Evolutionary conservation across 2,329 filamentous ascomycete species (phyloP), one percentile per base, ranked within the genome.

Genomic region (Colletotrichum somersetense): DNA sequence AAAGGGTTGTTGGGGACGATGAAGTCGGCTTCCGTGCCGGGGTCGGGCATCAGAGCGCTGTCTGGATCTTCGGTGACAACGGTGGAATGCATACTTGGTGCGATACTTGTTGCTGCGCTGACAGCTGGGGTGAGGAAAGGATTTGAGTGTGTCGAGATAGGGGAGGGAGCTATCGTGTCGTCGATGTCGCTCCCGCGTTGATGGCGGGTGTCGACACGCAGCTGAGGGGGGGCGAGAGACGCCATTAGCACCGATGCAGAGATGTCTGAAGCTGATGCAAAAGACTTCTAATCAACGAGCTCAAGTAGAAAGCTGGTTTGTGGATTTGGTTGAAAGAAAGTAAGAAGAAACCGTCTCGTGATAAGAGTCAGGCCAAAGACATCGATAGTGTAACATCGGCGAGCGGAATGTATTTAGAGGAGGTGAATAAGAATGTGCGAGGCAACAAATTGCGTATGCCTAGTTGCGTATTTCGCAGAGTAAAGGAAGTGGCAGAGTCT

Each of bases 1-100:
- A 94, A 95, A 56, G 88, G 90, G 78, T 93, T 94, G 78, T 93
- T 94, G 75, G 91, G 85, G 61, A 91, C 86, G 12, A 92, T 87
- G 75, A 94, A 95, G 75, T 93, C 91, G 7, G 81, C 85, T 80
- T 94, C 92, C 0, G 89, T 91, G 5, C 91, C 91, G 5, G 91
- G 91, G 79, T 94, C 92, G 0, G 92, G 91, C 57, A 83, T 85
- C 11, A 93, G 83, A 5, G 90, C 90, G 65, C 91, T 61, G 72
- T 89, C 83, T 10, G 73, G 64, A 40, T 78, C 78, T 20, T 77
- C 73, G 42, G 68, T 67, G 23, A 75, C 58, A 38, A 61, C 57
- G 23, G 71, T 72, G 11, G 73, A 74, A 56, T 65, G 73, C 66
- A 74, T 73, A 33, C 73, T 74, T 50, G 73, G 58, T 26, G 73